Base-by-base conservation (phyloP, 768 basidiomycete species). In the Agaricus blazei region DNA sequence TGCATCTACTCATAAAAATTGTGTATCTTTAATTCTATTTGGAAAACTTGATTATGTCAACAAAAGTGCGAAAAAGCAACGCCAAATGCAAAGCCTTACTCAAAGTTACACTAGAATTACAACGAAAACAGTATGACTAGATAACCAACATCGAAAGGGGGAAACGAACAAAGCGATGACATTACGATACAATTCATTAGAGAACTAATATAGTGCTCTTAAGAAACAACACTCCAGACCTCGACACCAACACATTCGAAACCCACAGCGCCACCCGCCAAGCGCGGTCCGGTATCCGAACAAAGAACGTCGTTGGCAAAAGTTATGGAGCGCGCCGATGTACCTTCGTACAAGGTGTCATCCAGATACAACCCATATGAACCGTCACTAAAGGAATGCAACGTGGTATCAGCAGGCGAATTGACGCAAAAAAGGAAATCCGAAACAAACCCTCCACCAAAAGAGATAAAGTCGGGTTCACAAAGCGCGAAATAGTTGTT, bases 161-260 rank as follows among this genome's bases (percentile, higher is more conserved):
- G 19, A 19, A 19, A 19, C 19, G 19, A 19, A 19, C 19, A 19
- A 19, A 19, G 19, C 19, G 19, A 19, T 19, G 19, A 19, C 19
- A 19, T 19, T 19, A 19, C 19, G 31, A 31, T 9, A 5, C 4
- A 31, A 9, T 31, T 1, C 4, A 4, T 9, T 5, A 31, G 31
- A 31, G 9, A 31, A 42, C 41, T 6, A 42, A 42, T 42, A 19
- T 42, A 31, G 4, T 9, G 31, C 14, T 48, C 23, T 34, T 31
- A 68, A 38, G 76, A 72, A 3, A 84, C 85, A 42, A 93, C 72
- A 3, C 82, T 87, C 95, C 95, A 97, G 0, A 94, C 91, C 65
- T 98, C 95, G 52, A 98, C 68, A 12, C 88, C 93, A 0, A 96
- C 87, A 68, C 93, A 93, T 64, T 96, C 93, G 61, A 98, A 98